Percentiles rank a stretch among this genome's conserved stretches.
Conservation (phyloP, 2,329 filamentous ascomycete species). For the Colletotrichum eleusines region DNA sequence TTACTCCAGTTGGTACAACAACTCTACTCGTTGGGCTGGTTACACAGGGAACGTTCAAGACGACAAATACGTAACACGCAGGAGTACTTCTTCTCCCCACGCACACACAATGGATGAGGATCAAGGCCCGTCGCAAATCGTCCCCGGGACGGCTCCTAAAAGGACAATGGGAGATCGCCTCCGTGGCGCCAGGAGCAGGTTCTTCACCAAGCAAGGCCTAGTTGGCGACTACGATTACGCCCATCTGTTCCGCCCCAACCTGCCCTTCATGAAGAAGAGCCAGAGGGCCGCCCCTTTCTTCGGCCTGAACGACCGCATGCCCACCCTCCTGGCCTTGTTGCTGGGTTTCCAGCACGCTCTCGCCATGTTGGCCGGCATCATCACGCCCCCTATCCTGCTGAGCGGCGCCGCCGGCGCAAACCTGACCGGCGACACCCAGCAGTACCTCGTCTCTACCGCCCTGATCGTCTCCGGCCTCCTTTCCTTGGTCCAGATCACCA, state of each 20-base stretch:
- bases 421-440: conserved; percentile 68
- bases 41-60: not conserved
- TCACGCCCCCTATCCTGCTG: conserved; percentile 83
- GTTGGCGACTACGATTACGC: conserved; percentile 91
- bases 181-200: conserved; percentile 53
- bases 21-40: not conserved
- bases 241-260: conserved; percentile 84
- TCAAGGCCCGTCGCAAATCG: conserved; percentile 63
- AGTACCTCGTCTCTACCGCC: conserved; percentile 84
- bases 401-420: conserved; percentile 72
- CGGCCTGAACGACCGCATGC: conserved; percentile 83
- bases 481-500: conserved; percentile 81
- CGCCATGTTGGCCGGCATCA: conserved; percentile 81
- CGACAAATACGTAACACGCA: too few species aligned
- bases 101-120: conserved; percentile 65
- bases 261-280: conserved; percentile 82
- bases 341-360: conserved; percentile 85
- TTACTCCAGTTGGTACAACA: not conserved
- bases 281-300: conserved; percentile 79
- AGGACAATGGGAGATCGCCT: conserved; percentile 50
- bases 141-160: conserved; percentile 53
- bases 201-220: conserved; percentile 76
- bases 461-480: conserved; percentile 84
- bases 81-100: too few species aligned
- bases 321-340: conserved; percentile 78